Evolutionary conservation across 768 basidiomycete genomes (phyloP).

Genomic region (Boletales sp.): DNA sequence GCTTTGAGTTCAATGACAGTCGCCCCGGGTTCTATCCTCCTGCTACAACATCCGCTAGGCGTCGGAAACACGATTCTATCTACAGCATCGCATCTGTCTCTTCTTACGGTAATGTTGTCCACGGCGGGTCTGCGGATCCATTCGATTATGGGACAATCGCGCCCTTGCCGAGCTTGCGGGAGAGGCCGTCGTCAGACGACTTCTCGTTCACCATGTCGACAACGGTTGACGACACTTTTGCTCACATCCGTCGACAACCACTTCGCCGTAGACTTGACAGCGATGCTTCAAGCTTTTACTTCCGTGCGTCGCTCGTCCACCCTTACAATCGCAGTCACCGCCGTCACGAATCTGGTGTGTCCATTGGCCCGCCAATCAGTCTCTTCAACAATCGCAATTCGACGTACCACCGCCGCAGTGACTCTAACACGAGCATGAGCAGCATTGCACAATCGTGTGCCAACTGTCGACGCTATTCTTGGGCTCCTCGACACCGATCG

Average conservation of each 20-base stretch:
- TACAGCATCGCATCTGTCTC: conserved; percentile 79
- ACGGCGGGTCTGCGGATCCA: conserved; percentile 62
- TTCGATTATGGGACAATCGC: conserved; percentile 56
- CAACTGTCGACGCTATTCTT: conserved; percentile 52
- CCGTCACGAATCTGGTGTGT: conserved; percentile 61
- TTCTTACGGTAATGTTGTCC: conserved; percentile 67
- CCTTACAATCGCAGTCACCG: conserved; percentile 49
- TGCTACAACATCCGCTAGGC: conserved; percentile 32
- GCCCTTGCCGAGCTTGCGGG: conserved; percentile 43
- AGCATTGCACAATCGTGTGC: conserved; percentile 58
- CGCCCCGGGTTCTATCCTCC: conserved; percentile 68
- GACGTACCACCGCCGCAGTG: conserved; percentile 48
- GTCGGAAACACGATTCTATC: conserved; percentile 50
- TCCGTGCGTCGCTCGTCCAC: conserved; percentile 33
- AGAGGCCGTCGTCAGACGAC: conserved; percentile 58
- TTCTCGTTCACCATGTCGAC: conserved; percentile 52
- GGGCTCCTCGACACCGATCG: conserved; percentile 51
- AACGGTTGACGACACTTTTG: conserved; percentile 70
- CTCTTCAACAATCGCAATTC: conserved; percentile 63
- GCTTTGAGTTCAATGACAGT: conserved; percentile 66
- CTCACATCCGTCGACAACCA: conserved; percentile 43
- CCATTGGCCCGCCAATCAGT: conserved; percentile 64
- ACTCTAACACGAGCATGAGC: conserved; percentile 56
- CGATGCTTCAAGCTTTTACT: conserved; percentile 77
- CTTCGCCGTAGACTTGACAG: conserved; percentile 61